phyloP scores from a whole-genome alignment of 1,284 basidiomycete species.

The Flammula alnicola region DNA sequence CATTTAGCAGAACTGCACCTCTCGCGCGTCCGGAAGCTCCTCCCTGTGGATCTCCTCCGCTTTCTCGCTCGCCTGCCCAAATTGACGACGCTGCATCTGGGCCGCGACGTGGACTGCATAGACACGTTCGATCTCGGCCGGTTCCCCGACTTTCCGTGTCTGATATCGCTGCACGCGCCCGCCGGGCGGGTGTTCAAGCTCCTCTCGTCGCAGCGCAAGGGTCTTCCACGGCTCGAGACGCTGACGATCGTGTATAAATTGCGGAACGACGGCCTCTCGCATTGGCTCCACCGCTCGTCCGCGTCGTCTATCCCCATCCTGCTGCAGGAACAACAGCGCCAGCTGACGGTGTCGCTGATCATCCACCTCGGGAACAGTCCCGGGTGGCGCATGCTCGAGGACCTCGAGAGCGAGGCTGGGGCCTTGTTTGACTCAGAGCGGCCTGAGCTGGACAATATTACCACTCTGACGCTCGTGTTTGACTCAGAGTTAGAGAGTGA shows the following conservation, averaged over 20 bases:
- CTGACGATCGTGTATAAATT: slow-evolving; percentile 24
- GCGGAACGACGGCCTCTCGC: slow-evolving; percentile 23
- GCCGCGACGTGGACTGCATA: slow-evolving; percentile 20
- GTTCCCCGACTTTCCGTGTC: slow-evolving; percentile 24
- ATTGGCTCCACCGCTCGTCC: slow-evolving; percentile 22
- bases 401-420: slow-evolving; percentile 12
- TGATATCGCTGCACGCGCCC: slow-evolving; percentile 23
- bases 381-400: slow-evolving; percentile 25
- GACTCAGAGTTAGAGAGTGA: slow-evolving; percentile 16
- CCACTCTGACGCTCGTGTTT: slow-evolving; percentile 19
- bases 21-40: slow-evolving; percentile 20
- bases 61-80: slow-evolving; percentile 21
- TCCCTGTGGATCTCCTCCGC: slow-evolving; percentile 20
- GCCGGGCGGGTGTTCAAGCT: slow-evolving; percentile 26
- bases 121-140: slow-evolving; percentile 21
- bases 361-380: slow-evolving; percentile 23
- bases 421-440: neutral
- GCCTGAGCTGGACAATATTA: slow-evolving; percentile 13
- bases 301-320: slow-evolving; percentile 21
- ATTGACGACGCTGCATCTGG: slow-evolving; percentile 18
- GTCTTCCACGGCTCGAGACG: slow-evolving; percentile 20
- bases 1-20: slow-evolving; percentile 20
- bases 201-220: slow-evolving; percentile 19
- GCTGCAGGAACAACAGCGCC: slow-evolving; percentile 20
- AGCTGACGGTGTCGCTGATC: slow-evolving; percentile 19